phyloP scores from a whole-genome alignment of 441 rosid species.

The Gossypium trilobum region DNA sequence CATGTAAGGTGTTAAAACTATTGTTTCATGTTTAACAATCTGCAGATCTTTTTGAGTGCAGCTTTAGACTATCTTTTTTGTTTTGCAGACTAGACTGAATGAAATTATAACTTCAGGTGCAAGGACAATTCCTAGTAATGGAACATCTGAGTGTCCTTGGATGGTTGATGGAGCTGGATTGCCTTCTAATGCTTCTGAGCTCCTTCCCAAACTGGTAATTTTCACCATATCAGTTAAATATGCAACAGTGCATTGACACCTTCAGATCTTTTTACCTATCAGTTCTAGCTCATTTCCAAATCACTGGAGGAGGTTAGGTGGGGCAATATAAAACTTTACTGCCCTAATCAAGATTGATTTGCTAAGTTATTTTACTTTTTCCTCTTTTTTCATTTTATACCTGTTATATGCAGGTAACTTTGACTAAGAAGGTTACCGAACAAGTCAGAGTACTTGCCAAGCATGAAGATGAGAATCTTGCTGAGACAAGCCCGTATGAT shows the following conservation, averaged over 20 bases:
- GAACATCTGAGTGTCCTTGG: conserved; percentile 75
- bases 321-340: not conserved
- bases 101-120: conserved; percentile 65
- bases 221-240: not conserved
- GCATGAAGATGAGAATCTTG: conserved; percentile 91
- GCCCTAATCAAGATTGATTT: conserved; percentile 1
- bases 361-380: not conserved
- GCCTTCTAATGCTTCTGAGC: conserved; percentile 77
- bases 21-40: not conserved
- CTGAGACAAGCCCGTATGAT: conserved; percentile 53
- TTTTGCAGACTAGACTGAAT: conserved; percentile 78
- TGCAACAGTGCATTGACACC: not conserved
- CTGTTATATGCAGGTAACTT: conserved; percentile 43
- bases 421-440: conserved; percentile 85
- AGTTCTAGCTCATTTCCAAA: not conserved
- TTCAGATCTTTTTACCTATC: not conserved
- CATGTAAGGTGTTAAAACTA: not conserved
- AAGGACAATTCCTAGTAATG: conserved; percentile 39
- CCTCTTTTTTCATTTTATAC: conserved; percentile 7
- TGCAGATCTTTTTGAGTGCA: not conserved
- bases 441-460: conserved; percentile 87
- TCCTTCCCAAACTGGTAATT: conserved; percentile 71
- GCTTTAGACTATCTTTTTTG: not conserved
- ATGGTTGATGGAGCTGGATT: conserved; percentile 97
- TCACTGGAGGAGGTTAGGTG: not conserved